Evolutionary conservation across 192 early-diverging fungal species (phyloP).

Genomic region (Umbelopsis sp.): DNA sequence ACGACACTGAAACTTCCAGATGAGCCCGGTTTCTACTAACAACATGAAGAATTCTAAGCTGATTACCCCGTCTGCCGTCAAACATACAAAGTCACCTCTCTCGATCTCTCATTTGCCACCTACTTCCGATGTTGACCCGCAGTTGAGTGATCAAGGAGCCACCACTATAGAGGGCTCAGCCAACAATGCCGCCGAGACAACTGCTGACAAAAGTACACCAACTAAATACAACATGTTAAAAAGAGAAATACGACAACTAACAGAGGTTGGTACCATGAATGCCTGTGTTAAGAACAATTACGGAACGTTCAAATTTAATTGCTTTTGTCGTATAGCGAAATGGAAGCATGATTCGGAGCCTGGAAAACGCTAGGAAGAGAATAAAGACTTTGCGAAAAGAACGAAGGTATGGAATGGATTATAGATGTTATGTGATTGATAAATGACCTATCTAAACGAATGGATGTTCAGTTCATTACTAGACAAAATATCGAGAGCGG

Average conservation of each 20-base stretch:
- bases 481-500: not conserved
- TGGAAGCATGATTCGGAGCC: not conserved
- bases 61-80: not conserved
- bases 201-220: not conserved
- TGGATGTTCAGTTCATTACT: not conserved
- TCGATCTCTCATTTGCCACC: slow-evolving; percentile 7
- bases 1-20: not conserved
- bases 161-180: not conserved
- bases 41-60: slow-evolving; percentile 14
- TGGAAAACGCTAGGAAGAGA: not conserved
- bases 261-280: not conserved
- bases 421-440: not conserved
- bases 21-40: slow-evolving; percentile 10
- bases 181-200: not conserved
- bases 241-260: not conserved
- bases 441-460: not conserved
- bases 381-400: not conserved
- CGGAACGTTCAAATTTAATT: not conserved
- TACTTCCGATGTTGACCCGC: not conserved
- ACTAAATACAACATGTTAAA: not conserved
- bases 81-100: slow-evolving; percentile 1
- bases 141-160: not conserved
- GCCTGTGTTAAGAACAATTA: not conserved
- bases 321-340: not conserved
- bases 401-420: not conserved